Evolutionary conservation across 2,329 filamentous ascomycete species (phyloP).

Genomic region (Ascomycota sp.): DNA sequence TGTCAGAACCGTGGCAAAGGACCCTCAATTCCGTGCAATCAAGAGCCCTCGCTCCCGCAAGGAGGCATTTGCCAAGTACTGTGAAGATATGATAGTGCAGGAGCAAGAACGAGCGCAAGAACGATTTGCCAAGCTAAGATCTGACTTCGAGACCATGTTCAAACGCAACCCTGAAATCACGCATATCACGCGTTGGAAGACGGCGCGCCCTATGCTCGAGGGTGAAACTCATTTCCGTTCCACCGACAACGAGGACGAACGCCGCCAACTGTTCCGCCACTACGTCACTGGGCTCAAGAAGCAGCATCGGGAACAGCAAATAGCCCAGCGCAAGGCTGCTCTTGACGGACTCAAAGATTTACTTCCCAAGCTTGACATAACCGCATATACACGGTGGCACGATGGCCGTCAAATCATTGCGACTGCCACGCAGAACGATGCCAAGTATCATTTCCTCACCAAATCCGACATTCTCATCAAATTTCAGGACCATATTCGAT

Average conservation of each 20-base stretch:
- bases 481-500: constrained; percentile 90
- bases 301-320: constrained; percentile 55
- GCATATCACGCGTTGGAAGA: constrained; percentile 94
- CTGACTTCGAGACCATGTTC: constrained; percentile 92
- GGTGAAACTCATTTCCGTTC: constrained; percentile 90
- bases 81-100: constrained; percentile 69
- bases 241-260: constrained; percentile 70
- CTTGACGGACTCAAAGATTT: constrained; percentile 67
- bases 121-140: constrained; percentile 71
- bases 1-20: constrained; percentile 67
- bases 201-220: constrained; percentile 80
- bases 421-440: constrained; percentile 56
- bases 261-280: constrained; percentile 79
- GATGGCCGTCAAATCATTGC: constrained; percentile 72
- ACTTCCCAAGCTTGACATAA: constrained; percentile 60
- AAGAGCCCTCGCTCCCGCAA: constrained; percentile 85
- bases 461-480: constrained; percentile 79
- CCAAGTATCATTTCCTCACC: constrained; percentile 68
- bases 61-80: constrained; percentile 86
- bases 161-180: constrained; percentile 93
- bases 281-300: constrained; percentile 77
- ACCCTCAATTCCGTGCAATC: constrained; percentile 80
- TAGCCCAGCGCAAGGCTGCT: constrained; percentile 52
- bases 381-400: constrained; percentile 87
- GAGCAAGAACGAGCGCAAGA: constrained; percentile 93